These are phyloP conservation scores for Garcia nutans DNA, from an alignment of 345 rosid species.

Conservation along the genomic window DNA sequence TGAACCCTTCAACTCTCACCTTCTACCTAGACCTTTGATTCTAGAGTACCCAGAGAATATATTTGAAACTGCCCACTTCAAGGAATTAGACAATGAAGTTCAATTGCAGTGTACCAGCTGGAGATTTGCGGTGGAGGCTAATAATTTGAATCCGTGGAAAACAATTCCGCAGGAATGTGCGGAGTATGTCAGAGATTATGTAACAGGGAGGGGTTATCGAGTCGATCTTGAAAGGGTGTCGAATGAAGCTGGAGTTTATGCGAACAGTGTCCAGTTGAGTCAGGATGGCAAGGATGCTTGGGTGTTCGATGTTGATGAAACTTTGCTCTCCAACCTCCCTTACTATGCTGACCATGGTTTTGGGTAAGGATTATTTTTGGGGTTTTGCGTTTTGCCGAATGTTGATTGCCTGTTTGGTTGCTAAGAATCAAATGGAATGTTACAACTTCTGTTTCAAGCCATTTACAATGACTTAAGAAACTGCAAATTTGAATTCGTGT, in stretches of 20 bases:
- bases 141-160: slow-evolving; percentile 79
- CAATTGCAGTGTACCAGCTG: slow-evolving; percentile 73
- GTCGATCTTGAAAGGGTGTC: slow-evolving; percentile 64
- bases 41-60: slow-evolving; percentile 43
- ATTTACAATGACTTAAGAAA: neutral
- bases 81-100: slow-evolving; percentile 44
- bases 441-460: neutral
- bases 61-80: slow-evolving; percentile 29
- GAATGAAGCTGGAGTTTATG: slow-evolving; percentile 57
- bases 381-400: neutral
- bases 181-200: slow-evolving; percentile 63
- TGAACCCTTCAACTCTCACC: slow-evolving; percentile 38
- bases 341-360: slow-evolving; percentile 71
- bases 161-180: slow-evolving; percentile 69
- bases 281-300: slow-evolving; percentile 79
- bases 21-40: slow-evolving; percentile 61
- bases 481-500: neutral
- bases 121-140: slow-evolving; percentile 84
- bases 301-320: slow-evolving; percentile 90
- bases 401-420: neutral
- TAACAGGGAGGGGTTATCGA: slow-evolving; percentile 59
- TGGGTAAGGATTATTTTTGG: slow-evolving; percentile 45
- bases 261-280: slow-evolving; percentile 45
- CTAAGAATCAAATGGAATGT: neutral
- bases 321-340: slow-evolving; percentile 87